phyloP scores from a whole-genome alignment of 208 protist genomes.

The Crithidia mellificae region DNA sequence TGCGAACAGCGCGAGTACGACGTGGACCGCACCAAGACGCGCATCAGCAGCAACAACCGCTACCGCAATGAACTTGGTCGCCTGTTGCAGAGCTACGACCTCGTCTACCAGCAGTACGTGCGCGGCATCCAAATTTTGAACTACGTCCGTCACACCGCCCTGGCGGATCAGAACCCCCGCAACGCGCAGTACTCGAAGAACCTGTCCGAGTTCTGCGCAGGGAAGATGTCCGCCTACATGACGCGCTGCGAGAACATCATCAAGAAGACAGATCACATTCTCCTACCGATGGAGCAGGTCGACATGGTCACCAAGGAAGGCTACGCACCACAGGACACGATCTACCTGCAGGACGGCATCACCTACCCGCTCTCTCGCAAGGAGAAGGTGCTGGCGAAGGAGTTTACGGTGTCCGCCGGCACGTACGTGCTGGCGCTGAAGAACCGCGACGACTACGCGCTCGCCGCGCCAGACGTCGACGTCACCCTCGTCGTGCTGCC shows the following conservation, averaged over 20 bases:
- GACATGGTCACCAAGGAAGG: conserved; percentile 49
- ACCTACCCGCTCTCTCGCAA: conserved; percentile 49
- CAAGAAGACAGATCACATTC: conserved; percentile 69
- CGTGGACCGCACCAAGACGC: conserved; percentile 50
- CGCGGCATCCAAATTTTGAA: conserved; percentile 76
- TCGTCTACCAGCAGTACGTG: conserved; percentile 63
- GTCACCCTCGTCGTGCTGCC: conserved; percentile 46
- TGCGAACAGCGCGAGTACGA: conserved; percentile 75
- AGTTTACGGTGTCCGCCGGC: conserved; percentile 54
- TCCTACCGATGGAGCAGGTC: conserved; percentile 66
- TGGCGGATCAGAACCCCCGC: conserved; percentile 38
- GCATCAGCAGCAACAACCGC: conserved; percentile 46
- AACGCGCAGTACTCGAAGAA: conserved; percentile 52
- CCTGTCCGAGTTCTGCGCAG: conserved; percentile 61
- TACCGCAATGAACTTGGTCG: conserved; percentile 48
- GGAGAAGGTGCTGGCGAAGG: conserved; percentile 41
- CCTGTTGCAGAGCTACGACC: conserved; percentile 58
- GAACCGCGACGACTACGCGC: conserved; percentile 75
- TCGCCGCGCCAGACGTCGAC: conserved; percentile 62
- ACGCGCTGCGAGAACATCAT: conserved; percentile 68
- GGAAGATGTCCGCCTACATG: conserved; percentile 76
- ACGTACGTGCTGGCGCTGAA: conserved; percentile 75
- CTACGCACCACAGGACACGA: conserved; percentile 40
- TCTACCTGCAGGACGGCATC: conserved; percentile 59
- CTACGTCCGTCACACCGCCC: conserved; percentile 63